Conservation (phyloP, 331 rosid genomes). For the Erythrophleum ivorense region DNA sequence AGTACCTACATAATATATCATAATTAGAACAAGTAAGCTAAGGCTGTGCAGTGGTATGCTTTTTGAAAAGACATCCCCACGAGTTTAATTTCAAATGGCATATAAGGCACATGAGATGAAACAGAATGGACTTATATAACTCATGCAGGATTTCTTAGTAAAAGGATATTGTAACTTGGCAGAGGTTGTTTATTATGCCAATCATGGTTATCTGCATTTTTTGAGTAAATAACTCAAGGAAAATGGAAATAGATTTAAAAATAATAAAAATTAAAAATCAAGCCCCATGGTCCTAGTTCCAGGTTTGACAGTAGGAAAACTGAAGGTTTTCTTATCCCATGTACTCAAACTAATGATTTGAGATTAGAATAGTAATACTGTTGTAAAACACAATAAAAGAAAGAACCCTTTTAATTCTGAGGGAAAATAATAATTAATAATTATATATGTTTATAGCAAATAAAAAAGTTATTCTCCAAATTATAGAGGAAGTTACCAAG, state of each 20-base stretch:
- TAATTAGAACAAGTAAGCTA: constrained; percentile 25
- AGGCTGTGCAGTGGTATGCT: neutral
- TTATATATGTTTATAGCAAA: neutral
- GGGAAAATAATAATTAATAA: neutral
- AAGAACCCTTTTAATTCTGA: neutral
- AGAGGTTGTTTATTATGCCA: neutral
- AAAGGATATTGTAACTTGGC: neutral
- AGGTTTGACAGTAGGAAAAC: neutral
- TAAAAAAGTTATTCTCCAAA: neutral
- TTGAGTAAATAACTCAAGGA: neutral
- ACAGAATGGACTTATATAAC: constrained; percentile 3
- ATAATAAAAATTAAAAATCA: neutral
- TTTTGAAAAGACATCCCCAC: neutral
- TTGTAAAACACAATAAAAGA: constrained; percentile 1
- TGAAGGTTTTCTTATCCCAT: neutral
- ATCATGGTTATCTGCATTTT: neutral
- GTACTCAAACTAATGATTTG: neutral
- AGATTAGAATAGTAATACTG: neutral
- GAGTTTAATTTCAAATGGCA: constrained; percentile 21
- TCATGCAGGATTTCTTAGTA: neutral
- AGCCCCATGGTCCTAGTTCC: neutral
- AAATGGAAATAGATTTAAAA: neutral
- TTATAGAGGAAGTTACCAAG: neutral
- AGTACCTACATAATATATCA: constrained; percentile 55
- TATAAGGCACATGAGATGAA: neutral